Conservation (phyloP, 805 yeast genomes). For the Wickerhamiella hasegawae region DNA sequence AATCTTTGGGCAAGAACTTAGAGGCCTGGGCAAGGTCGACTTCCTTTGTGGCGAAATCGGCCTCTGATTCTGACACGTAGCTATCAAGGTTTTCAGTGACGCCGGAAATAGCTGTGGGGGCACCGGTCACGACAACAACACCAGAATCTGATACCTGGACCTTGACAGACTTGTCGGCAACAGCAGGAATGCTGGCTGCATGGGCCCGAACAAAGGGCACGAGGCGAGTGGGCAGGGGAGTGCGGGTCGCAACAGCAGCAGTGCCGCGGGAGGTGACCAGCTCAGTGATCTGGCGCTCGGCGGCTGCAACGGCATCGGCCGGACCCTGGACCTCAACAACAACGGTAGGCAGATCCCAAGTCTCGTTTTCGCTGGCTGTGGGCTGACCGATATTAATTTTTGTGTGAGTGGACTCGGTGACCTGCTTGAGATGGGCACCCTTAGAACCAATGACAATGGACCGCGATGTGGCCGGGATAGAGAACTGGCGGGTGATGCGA, state of each 20-base stretch:
- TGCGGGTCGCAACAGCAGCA: conserved; percentile 4
- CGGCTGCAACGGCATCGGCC: conserved; percentile 61
- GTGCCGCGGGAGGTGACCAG: conserved; percentile 59
- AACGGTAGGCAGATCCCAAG: conserved; percentile 24
- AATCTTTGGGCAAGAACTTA: conserved; percentile 2
- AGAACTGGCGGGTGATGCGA: conserved; percentile 2
- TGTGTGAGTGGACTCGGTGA: conserved; percentile 4
- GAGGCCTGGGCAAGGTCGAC: conserved; percentile 1
- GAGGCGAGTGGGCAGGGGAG: neutral
- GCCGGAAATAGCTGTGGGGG: conserved; percentile 20
- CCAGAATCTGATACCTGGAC: neutral
- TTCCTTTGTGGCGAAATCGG: conserved; percentile 1
- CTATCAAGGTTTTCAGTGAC: conserved; percentile 22
- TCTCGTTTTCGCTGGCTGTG: neutral
- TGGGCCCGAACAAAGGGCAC: conserved; percentile 1
- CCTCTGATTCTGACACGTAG: conserved; percentile 1
- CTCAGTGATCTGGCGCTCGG: conserved; percentile 49
- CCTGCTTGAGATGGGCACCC: conserved; percentile 9
- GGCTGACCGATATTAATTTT: conserved; percentile 5
- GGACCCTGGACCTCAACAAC: conserved; percentile 66
- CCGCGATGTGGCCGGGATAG: conserved; percentile 10
- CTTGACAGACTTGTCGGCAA: neutral
- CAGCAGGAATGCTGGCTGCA: neutral
- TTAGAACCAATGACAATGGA: conserved; percentile 11
- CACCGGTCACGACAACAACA: conserved; percentile 9